Evolutionary conservation across 1,284 basidiomycete species (phyloP).

Genomic region (Puccinia hordei): DNA sequence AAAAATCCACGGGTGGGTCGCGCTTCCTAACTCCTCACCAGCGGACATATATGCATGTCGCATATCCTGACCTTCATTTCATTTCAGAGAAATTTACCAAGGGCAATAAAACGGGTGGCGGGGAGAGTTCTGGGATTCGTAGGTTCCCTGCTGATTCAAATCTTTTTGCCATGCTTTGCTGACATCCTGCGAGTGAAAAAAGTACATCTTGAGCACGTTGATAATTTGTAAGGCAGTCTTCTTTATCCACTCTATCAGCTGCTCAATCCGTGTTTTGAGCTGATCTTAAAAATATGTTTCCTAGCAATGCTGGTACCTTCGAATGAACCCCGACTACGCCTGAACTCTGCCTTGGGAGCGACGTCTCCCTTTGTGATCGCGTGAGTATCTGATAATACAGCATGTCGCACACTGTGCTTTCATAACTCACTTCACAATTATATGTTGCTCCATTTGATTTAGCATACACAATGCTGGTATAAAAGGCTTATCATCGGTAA

Average conservation of each 20-base stretch:
- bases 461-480: slow-evolving; percentile 50
- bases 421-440: not conserved
- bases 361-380: slow-evolving; percentile 51
- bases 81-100: slow-evolving; percentile 49
- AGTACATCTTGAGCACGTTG: slow-evolving; percentile 44
- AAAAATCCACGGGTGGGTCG: slow-evolving; percentile 49
- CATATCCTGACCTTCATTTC: not conserved
- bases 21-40: not conserved
- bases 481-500: slow-evolving; percentile 47
- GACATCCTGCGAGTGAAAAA: not conserved
- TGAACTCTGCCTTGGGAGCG: slow-evolving; percentile 31
- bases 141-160: not conserved
- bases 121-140: slow-evolving; percentile 49
- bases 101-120: slow-evolving; percentile 49
- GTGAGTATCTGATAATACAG: slow-evolving; percentile 11
- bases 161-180: not conserved
- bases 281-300: not conserved
- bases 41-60: not conserved
- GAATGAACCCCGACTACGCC: slow-evolving; percentile 43
- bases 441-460: not conserved
- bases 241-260: not conserved
- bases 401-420: not conserved
- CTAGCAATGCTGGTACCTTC: slow-evolving; percentile 48
- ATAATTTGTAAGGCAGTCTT: slow-evolving; percentile 35
- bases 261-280: not conserved